Base-by-base conservation (phyloP, 345 rosid genomes). In the Linum trigynum region DNA sequence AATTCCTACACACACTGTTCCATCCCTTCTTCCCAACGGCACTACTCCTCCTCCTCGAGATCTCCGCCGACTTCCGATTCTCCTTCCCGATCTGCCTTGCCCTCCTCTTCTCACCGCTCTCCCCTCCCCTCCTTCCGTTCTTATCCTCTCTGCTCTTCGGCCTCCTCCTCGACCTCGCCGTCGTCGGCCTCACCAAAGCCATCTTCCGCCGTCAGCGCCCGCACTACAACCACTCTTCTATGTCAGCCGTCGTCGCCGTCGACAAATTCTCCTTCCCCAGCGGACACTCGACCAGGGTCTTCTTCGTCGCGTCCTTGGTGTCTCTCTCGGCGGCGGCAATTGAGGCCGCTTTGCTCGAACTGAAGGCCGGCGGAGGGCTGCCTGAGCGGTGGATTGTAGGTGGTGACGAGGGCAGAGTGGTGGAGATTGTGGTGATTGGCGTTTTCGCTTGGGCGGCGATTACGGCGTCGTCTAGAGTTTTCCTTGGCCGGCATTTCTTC, bases 241-340 rank as follows among this genome's bases (percentile, higher is more conserved):
- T 85, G 96, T 81, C 84, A 59, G 76, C 88, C 35, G 91, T 76
- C 2, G 95, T 90, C 57, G 73, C 87, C 10, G 80, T 78, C 23
- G 99, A 88, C 66, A 79, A 83, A 69, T 94, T 75, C 78, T 94
- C 99, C 37, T 90, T 94, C 65, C 99, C 97, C 67, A 88, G 96
- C 10, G 97, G 99, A 59, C 97, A 94, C 81, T 83, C 99, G 5
- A 86, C 97, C 11, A 86, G 96, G 39, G 95, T 94, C 57, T 87
- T 72, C 77, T 78, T 85, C 75, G 74, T 85, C 35, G 95, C 96
- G 4, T 75, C 89, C 0, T 66, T 86, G 43, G 72, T 88, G 59
- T 82, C 68, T 38, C 83, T 87, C 62, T 77, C 80, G 0, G 63
- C 58, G 7, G 59, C 40, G 42, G 66, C 57, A 14, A 73, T 75